Conservation (phyloP, 2,329 filamentous ascomycete genomes). For the Aquanectria penicillioides region DNA sequence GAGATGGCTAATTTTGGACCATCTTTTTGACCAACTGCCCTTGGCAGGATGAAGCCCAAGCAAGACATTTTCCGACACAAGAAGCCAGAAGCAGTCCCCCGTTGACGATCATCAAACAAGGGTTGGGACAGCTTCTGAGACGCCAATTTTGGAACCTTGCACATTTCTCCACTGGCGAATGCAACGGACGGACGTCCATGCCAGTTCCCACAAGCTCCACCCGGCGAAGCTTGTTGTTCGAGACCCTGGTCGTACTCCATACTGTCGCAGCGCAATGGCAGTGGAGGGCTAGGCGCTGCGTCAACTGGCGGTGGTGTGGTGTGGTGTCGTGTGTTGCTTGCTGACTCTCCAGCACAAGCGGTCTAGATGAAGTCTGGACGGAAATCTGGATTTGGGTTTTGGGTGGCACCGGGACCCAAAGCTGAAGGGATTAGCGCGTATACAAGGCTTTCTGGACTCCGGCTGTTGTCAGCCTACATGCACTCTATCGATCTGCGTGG, state of each 20-base stretch:
- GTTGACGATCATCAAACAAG: constrained; percentile 16
- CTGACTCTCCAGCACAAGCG: no score
- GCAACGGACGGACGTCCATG: constrained; percentile 2
- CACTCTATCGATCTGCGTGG: constrained; percentile 12
- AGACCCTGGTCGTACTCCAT: constrained; percentile 26
- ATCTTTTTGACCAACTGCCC: no score
- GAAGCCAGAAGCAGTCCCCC: not conserved
- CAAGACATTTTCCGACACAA: not conserved
- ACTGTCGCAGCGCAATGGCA: no score
- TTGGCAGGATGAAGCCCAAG: constrained; percentile 1
- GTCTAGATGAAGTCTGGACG: no score
- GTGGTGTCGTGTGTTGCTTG: no score
- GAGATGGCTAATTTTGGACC: no score
- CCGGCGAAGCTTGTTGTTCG: constrained; percentile 40
- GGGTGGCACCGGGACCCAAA: constrained; percentile 17
- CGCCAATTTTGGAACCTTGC: constrained; percentile 21
- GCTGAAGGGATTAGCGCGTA: constrained; percentile 18
- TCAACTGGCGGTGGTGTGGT: no score
- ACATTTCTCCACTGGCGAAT: constrained; percentile 12
- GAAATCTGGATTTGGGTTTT: no score
- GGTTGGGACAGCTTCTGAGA: constrained; percentile 17
- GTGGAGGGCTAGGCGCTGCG: no score
- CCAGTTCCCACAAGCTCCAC: constrained; percentile 32
- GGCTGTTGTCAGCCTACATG: constrained; percentile 20
- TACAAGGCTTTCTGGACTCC: constrained; percentile 7